phyloP scores from a whole-genome alignment of 2,329 filamentous ascomycete species.

The Malbranchea zuffiana region DNA sequence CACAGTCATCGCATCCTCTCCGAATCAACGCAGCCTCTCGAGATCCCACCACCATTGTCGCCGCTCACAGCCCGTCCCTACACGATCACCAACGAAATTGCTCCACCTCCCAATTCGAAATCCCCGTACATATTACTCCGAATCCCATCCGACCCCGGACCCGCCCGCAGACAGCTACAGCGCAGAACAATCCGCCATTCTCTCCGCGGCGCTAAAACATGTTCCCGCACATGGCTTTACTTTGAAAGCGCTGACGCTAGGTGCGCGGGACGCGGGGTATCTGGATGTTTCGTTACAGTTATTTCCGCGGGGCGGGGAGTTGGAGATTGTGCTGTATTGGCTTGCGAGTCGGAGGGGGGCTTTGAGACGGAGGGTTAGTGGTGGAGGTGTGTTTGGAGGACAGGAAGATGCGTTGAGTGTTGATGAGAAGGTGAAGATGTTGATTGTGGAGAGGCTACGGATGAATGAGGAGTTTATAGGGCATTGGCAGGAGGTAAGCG shows the following conservation, averaged over 20 bases:
- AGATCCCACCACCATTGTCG: neutral
- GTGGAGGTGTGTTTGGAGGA: slow-evolving; percentile 10
- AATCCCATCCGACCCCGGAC: slow-evolving; percentile 53
- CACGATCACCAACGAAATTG: neutral
- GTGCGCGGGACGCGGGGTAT: slow-evolving; percentile 74
- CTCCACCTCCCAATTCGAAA: neutral
- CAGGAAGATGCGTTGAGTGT: slow-evolving; percentile 23
- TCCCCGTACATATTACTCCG: slow-evolving; percentile 55
- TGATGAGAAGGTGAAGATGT: slow-evolving; percentile 53
- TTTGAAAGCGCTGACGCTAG: slow-evolving; percentile 57
- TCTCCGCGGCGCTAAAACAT: slow-evolving; percentile 67
- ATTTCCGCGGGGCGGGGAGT: slow-evolving; percentile 66
- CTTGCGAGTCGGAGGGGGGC: slow-evolving; percentile 32
- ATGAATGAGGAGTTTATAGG: slow-evolving; percentile 62
- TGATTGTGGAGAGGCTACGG: slow-evolving; percentile 67
- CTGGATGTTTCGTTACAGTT: slow-evolving; percentile 76
- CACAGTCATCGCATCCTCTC: neutral
- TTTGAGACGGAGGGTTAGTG: slow-evolving; percentile 25
- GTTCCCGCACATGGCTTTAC: slow-evolving; percentile 79
- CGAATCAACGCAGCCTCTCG: neutral
- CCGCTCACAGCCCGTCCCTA: neutral
- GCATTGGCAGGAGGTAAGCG: slow-evolving; percentile 72
- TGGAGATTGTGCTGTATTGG: slow-evolving; percentile 57
- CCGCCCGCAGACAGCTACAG: slow-evolving; percentile 47
- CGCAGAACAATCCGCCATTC: slow-evolving; percentile 60